These are phyloP conservation scores for Fistulina hepatica DNA, from an alignment of 1,284 basidiomycete species.

Conservation along the genomic window DNA sequence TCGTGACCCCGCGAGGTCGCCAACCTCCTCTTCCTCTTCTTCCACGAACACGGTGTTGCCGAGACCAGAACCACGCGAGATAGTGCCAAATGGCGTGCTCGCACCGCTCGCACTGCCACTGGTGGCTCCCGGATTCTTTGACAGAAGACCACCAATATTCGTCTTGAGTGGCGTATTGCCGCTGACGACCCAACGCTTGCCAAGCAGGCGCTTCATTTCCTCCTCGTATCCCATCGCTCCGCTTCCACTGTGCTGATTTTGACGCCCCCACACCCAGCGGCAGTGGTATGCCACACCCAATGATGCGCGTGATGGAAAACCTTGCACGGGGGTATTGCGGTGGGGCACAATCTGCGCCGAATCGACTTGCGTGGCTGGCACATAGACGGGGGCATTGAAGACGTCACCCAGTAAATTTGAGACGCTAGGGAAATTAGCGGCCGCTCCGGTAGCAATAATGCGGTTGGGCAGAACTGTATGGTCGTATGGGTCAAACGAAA, in stretches of 20 bases:
- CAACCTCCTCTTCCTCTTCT: slow-evolving; percentile 63
- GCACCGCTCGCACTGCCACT: slow-evolving; percentile 42
- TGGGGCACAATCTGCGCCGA: slow-evolving; percentile 61
- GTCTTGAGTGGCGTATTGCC: slow-evolving; percentile 46
- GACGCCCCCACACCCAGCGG: slow-evolving; percentile 72
- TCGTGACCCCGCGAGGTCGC: slow-evolving; percentile 36
- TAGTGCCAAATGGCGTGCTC: slow-evolving; percentile 47
- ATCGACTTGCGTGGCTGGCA: slow-evolving; percentile 62
- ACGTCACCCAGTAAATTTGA: slow-evolving; percentile 68
- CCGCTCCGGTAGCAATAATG: slow-evolving; percentile 59
- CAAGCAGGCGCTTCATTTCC: slow-evolving; percentile 55
- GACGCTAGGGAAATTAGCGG: slow-evolving; percentile 74
- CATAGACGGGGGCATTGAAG: slow-evolving; percentile 66
- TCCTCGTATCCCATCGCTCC: slow-evolving; percentile 62
- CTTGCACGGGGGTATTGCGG: slow-evolving; percentile 56
- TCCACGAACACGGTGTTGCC: slow-evolving; percentile 54
- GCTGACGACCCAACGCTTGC: slow-evolving; percentile 58
- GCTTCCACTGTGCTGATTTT: slow-evolving; percentile 27
- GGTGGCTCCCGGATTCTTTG: slow-evolving; percentile 13
- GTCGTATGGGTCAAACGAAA: slow-evolving; percentile 69
- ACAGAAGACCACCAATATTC: slow-evolving; percentile 34
- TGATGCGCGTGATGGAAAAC: slow-evolving; percentile 55
- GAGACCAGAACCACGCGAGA: slow-evolving; percentile 41
- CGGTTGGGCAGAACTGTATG: slow-evolving; percentile 47
- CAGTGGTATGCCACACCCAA: slow-evolving; percentile 67